phyloP scores from a whole-genome alignment of 768 basidiomycete genomes.

The Tricholoma furcatifolium region DNA sequence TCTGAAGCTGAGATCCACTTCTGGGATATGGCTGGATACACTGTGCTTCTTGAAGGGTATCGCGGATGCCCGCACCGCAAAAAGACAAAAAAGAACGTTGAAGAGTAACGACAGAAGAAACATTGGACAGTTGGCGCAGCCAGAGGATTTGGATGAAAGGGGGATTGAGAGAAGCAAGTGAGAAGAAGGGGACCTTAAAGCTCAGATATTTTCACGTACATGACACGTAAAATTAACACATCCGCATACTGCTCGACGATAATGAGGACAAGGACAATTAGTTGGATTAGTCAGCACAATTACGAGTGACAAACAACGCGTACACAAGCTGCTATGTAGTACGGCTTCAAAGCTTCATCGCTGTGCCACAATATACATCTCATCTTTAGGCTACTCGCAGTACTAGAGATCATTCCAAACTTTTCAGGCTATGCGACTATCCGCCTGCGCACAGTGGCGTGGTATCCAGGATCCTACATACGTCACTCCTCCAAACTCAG shows the following conservation, averaged over 20 bases:
- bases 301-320: conserved; percentile 5
- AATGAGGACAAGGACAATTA: background rate
- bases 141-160: conserved; percentile 2
- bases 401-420: too few relatives aligned
- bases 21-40: background rate
- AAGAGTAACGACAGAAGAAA: conserved; percentile 10
- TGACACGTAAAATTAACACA: conserved; percentile 1
- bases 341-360: too few relatives aligned
- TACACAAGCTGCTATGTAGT: too few relatives aligned
- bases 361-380: too few relatives aligned
- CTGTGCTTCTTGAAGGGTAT: conserved; percentile 7
- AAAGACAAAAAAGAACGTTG: conserved; percentile 7
- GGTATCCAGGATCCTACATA: too few relatives aligned
- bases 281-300: conserved; percentile 7
- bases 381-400: too few relatives aligned
- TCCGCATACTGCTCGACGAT: background rate
- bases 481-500: too few relatives aligned
- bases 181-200: background rate
- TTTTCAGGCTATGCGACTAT: too few relatives aligned
- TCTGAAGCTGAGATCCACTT: background rate
- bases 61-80: conserved; percentile 5
- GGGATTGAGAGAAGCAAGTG: background rate
- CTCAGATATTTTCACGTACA: background rate
- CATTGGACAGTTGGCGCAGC: conserved; percentile 10
- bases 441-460: too few relatives aligned